Evolutionary conservation across 257 asterid species (phyloP), one percentile per base, ranked within the genome.

Genomic region (Ligustrum vulgare): DNA sequence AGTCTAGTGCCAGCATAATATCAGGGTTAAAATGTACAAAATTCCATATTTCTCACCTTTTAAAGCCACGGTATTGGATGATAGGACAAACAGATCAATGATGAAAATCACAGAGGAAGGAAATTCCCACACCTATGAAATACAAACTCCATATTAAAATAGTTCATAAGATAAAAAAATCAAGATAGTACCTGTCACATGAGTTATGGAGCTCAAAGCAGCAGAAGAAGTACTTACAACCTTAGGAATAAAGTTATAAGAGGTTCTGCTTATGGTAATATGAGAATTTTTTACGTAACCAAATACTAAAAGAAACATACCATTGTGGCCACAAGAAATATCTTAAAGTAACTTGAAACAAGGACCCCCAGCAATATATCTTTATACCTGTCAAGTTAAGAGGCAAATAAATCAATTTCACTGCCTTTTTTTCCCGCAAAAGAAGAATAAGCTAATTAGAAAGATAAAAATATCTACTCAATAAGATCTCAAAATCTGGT

Each of bases 61-160:
- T 45, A 93, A 85, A 78, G 98, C 97, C 81, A 93, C 88, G 15
- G 83, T 82, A 71, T 90, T 91, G 79, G 97, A 91, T 65, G 98
- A 91, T 73, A 91, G 69, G 82, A 91, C 90, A 89, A 93, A 87
- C 81, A 90, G 81, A 81, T 91, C 96, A 65, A 89, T 76, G 81
- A 93, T 88, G 84, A 84, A 81, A 77, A 87, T 74, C 85, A 84
- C 87, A 0, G 95, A 86, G 74, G 89, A 78, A 75, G 97, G 97
- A 70, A 93, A 91, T 72, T 91, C 92, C 97, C 96, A 93, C 41
- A 93, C 97, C 97, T 93, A 84, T 72, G 82, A 78, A 77, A 77
- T 63, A 33, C 41, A 67, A 63, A 67, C 25, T 72, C 22, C 56
- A 80, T 16, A 33, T 75, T 51, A 75, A 54, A 51, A 34, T 39